Base-by-base conservation (phyloP, 441 rosid genomes). In the Metrosideros polymorpha region DNA sequence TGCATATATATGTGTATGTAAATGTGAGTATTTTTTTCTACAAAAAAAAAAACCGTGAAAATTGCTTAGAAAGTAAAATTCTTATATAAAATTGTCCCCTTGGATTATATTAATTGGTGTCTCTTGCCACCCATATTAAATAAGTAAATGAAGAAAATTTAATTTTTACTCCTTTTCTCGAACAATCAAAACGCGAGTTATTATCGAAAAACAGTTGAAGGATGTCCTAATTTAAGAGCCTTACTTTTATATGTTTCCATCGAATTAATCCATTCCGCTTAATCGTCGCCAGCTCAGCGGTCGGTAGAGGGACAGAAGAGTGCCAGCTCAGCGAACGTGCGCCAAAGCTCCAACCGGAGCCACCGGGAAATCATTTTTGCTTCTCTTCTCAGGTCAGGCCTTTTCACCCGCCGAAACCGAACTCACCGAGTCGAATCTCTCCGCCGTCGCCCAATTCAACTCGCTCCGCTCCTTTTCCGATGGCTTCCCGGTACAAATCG, bases 401-500 rank as follows among this genome's bases (percentile, higher is more conserved):
- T 5, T 22, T 25, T 39, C 47, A 0, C 77, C 77, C 79, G n/a
- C n/a, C 47, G 5, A 71, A 1, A 25, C 43, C 47, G n/a, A 71
- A 66, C 77, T 66, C 77, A 66, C 77, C 19, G 79, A 71, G 47
- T 71, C 47, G n/a, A 24, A 71, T 13, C 79, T 25, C 47, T 39
- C 47, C n/a, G 43, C 76, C 76, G 43, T 9, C 35, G 29, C 45
- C 59, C 47, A 27, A 83, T 6, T 54, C 45, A 35, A 29, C 61
- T 35, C 52, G 45, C 85, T 43, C 63, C 59, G n/a, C 45, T 50
- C 84, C 47, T 35, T 7, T 27, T 54, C 61, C 50, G 56, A 84
- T 55, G 53, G 30, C 30, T 66, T 14, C 32, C 43, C 57, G 91
- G 83, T 86, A 66, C 88, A 90, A 86, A 86, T 83, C 89, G 9